Base-by-base conservation (phyloP, 108 stramenopile species). In the Schizochytrium sp. region DNA sequence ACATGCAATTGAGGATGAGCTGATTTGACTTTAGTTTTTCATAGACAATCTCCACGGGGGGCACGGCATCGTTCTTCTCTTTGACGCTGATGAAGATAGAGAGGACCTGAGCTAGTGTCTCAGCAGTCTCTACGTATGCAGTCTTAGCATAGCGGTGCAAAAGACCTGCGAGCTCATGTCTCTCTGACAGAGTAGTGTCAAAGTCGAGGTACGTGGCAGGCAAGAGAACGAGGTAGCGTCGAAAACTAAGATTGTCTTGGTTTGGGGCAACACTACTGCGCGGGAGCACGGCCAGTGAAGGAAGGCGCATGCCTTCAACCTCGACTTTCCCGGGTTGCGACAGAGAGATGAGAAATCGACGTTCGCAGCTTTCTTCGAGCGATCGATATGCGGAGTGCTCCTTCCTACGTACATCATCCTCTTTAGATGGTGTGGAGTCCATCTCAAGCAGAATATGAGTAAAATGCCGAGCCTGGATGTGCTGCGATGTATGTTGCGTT, bases 1-100 rank as follows among this genome's bases (percentile, higher is more conserved):
- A 83, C 73, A 83, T 83, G 73, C 73, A 83, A 83, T 83, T 83
- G 73, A 83, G 73, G n/a, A 83, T n/a, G 73, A 83, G 73, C 73
- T 83, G 73, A 53, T 83, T 83, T 28, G 73, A 8, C n/a, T 83
- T 83, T 46, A 83, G 73, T 53, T 83, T 83, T 53, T 83, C 73
- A 28, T 19, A 83, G 73, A 83, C 73, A 28, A 83, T 83, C n/a
- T 83, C 73, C 73, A 4, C 55, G 50, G 73, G 13, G 4, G 5
- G 4, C 73, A 28, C 19, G 8, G 73, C 73, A 55, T 28, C 73
- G 73, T 40, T 55, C 53, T 4, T 55, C 73, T 83, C 13, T 28
- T 72, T 72, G 72, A 72, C 72, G 72, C 72, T 72, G 41, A 83
- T 83, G 73, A 83, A 19, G 73, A 83, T 83, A 53, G 73, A 83